Evolutionary conservation across 139 green algal species (phyloP).

Genomic region (Auxenochlorella pyrenoidosa): DNA sequence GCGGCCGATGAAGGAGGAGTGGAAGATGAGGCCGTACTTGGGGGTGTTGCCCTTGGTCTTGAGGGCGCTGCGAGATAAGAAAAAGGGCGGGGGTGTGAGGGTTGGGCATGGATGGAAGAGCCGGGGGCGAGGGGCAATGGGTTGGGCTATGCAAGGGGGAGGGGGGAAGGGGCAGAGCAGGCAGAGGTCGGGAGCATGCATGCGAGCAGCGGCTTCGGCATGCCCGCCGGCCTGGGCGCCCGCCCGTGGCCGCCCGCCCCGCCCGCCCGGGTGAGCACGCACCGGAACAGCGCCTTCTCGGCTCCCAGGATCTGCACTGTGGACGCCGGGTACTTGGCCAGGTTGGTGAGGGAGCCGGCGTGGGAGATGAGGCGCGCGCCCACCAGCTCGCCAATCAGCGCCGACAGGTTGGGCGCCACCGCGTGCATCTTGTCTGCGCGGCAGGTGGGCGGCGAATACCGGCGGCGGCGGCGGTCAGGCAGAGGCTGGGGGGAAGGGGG

Average conservation of each 20-base stretch:
- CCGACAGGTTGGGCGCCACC: slow-evolving; percentile 95
- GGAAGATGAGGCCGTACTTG: slow-evolving; percentile 99
- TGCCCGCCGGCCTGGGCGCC: too few species aligned
- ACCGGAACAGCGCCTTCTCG: slow-evolving; percentile 99
- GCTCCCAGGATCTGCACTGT: slow-evolving; percentile 99
- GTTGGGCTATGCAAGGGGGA: too few species aligned
- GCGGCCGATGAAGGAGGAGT: slow-evolving; percentile 97
- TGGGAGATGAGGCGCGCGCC: slow-evolving; percentile 96
- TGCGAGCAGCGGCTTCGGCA: too few species aligned
- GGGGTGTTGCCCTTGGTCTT: slow-evolving; percentile 99
- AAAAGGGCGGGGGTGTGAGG: background rate
- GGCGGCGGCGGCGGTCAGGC: background rate
- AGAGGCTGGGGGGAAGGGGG: too few species aligned
- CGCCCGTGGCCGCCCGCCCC: too few species aligned
- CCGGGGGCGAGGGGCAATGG: too few species aligned
- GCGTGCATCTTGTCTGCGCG: slow-evolving; percentile 43
- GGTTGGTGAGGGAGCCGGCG: slow-evolving; percentile 93
- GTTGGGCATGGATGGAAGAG: too few species aligned
- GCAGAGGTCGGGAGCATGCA: background rate
- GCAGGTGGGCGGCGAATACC: background rate
- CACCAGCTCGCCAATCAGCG: slow-evolving; percentile 97
- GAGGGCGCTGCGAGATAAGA: slow-evolving; percentile 76
- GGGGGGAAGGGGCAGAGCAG: background rate
- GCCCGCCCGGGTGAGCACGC: too few species aligned
- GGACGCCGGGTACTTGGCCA: slow-evolving; percentile 97